phyloP scores from a whole-genome alignment of 345 rosid genomes.

The Odontarrhena argentea region DNA sequence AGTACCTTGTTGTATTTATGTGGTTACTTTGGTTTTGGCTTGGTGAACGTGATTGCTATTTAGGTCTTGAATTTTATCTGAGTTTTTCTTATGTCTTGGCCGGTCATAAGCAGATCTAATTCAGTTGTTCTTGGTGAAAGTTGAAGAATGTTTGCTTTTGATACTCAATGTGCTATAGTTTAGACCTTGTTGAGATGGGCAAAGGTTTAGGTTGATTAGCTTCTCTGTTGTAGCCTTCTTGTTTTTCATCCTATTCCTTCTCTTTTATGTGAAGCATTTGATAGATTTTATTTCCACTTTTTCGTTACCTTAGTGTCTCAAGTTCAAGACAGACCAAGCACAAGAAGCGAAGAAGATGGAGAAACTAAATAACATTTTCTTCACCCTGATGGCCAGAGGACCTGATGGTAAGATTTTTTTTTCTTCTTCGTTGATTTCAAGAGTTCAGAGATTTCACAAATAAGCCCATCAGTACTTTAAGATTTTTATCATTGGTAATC shows the following conservation, averaged over 20 bases:
- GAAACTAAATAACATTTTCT: conserved; percentile 90
- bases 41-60: conserved; percentile 20
- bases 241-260: conserved; percentile 2
- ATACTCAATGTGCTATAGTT: conserved; percentile 8
- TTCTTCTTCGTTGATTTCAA: not conserved
- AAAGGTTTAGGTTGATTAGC: conserved; percentile 2
- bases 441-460: no score
- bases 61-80: not conserved
- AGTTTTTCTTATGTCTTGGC: not conserved
- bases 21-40: conserved; percentile 7
- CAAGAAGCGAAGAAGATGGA: conserved; percentile 99
- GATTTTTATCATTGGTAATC: no score
- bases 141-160: conserved; percentile 25
- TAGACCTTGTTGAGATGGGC: not conserved
- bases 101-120: not conserved
- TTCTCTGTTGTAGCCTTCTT: conserved; percentile 6
- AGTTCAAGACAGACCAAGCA: conserved; percentile 97
- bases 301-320: conserved; percentile 63
- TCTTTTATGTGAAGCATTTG: not conserved
- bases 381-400: conserved; percentile 90
- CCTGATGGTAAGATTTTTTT: conserved; percentile 64
- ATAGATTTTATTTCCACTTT: not conserved
- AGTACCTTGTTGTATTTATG: not conserved
- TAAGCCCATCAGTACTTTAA: no score
- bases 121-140: no score